phyloP scores from a whole-genome alignment of 179 eudicot species.

The Silene coronaria region DNA sequence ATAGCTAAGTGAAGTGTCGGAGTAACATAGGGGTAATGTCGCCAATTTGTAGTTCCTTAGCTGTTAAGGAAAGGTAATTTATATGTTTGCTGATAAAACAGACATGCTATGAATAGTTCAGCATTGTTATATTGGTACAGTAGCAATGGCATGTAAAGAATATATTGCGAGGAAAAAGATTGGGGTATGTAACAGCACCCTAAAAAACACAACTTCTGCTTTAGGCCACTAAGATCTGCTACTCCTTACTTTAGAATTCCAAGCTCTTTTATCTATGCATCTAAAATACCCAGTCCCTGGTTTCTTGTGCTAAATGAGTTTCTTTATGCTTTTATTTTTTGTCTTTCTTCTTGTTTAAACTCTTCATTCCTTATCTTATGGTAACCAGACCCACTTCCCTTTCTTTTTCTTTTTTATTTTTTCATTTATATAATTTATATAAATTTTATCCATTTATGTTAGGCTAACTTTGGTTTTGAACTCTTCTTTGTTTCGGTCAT shows the following conservation, averaged over 20 bases:
- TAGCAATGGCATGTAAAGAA: constrained; percentile 43
- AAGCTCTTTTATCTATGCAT: constrained; percentile 73
- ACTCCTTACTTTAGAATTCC: constrained; percentile 74
- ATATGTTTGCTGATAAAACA: constrained; percentile 23
- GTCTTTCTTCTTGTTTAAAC: constrained; percentile 32
- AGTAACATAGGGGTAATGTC: constrained; percentile 14
- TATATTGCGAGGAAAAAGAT: constrained; percentile 35
- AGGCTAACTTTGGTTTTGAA: neutral
- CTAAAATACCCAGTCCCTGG: constrained; percentile 39
- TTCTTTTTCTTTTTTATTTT: constrained; percentile 1
- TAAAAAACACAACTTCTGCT: constrained; percentile 56
- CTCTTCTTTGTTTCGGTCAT: neutral
- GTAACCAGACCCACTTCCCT: constrained; percentile 26
- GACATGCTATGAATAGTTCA: constrained; percentile 31
- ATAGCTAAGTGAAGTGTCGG: no score
- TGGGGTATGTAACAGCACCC: constrained; percentile 39
- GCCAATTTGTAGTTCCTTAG: constrained; percentile 41
- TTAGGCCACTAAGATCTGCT: constrained; percentile 55
- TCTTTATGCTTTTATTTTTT: constrained; percentile 52
- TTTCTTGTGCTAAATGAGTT: constrained; percentile 57
- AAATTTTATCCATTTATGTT: neutral
- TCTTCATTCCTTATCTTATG: constrained; percentile 27
- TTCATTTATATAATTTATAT: neutral
- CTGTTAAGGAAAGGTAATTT: constrained; percentile 42
- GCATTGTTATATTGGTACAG: constrained; percentile 32